These are phyloP conservation scores for Wickerhamomyces alni DNA, from an alignment of 805 yeast genomes.

Conservation along the genomic window DNA sequence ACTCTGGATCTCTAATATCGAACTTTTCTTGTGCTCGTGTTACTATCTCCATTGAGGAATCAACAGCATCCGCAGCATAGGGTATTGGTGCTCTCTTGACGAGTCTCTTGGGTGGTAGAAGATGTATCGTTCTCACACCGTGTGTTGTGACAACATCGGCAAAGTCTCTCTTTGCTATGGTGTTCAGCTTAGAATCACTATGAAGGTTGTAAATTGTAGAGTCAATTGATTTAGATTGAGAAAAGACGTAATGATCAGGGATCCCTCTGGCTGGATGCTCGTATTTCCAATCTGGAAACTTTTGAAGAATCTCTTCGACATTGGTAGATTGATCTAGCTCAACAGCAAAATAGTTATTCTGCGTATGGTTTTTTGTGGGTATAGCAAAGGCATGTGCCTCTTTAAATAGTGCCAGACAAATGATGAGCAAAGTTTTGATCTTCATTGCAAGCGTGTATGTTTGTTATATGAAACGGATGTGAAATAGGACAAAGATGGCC, in stretches of 20 bases:
- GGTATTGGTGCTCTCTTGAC: slow-evolving; percentile 54
- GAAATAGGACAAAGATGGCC: neutral
- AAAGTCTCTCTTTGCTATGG: slow-evolving; percentile 13
- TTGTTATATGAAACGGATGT: neutral
- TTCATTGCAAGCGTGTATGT: neutral
- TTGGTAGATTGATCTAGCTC: slow-evolving; percentile 37
- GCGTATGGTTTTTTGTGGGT: slow-evolving; percentile 43
- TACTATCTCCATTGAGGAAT: slow-evolving; percentile 45
- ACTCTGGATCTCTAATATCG: slow-evolving; percentile 76
- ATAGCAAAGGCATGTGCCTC: slow-evolving; percentile 6
- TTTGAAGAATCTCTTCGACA: slow-evolving; percentile 26
- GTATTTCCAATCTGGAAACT: slow-evolving; percentile 42
- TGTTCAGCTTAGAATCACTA: neutral
- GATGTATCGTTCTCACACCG: slow-evolving; percentile 44
- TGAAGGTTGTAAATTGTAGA: neutral
- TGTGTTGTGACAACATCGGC: slow-evolving; percentile 5
- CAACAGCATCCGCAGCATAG: slow-evolving; percentile 27
- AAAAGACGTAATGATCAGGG: slow-evolving; percentile 62
- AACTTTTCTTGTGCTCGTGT: slow-evolving; percentile 45
- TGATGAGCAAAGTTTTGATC: neutral
- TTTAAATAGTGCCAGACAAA: neutral
- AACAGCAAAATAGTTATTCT: slow-evolving; percentile 55
- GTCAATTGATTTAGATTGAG: slow-evolving; percentile 32
- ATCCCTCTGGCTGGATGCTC: slow-evolving; percentile 64
- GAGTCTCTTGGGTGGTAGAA: slow-evolving; percentile 48